phyloP scores from a whole-genome alignment of 1,284 basidiomycete species.

The Malassezia psittaci region DNA sequence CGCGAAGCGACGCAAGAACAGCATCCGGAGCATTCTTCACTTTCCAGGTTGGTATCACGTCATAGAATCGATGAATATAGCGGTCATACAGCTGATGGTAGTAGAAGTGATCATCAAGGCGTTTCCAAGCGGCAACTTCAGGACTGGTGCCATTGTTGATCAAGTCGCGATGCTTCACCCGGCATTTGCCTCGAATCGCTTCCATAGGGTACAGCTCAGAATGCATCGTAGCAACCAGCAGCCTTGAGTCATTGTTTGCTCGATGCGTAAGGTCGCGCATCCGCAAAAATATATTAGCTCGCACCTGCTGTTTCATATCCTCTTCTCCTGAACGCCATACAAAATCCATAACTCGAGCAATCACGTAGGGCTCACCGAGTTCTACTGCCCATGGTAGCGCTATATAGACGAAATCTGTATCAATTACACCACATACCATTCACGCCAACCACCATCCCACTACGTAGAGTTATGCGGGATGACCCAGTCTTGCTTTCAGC shows the following conservation, averaged over 20 bases:
- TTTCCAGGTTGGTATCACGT: constrained; percentile 75
- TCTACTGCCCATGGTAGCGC: constrained; percentile 79
- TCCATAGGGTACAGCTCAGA: constrained; percentile 85
- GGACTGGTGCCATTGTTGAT: constrained; percentile 55
- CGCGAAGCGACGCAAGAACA: constrained; percentile 53
- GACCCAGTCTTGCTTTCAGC: neutral
- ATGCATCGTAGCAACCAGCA: constrained; percentile 85
- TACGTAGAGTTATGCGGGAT: constrained; percentile 19
- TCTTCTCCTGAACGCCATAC: constrained; percentile 61
- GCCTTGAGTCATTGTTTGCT: constrained; percentile 71
- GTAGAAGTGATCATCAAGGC: constrained; percentile 85
- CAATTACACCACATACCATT: constrained; percentile 24
- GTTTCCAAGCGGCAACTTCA: constrained; percentile 88
- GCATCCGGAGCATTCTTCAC: constrained; percentile 61
- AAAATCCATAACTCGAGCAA: constrained; percentile 92
- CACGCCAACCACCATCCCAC: constrained; percentile 34
- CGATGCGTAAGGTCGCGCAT: constrained; percentile 77
- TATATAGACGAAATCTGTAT: constrained; percentile 56
- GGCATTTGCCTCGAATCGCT: constrained; percentile 79
- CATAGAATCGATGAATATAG: constrained; percentile 95
- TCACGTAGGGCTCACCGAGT: constrained; percentile 74
- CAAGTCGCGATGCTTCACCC: constrained; percentile 84
- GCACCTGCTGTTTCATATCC: constrained; percentile 53
- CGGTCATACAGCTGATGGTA: constrained; percentile 88
- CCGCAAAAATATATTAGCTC: constrained; percentile 85